Evolutionary conservation across 495 filamentous ascomycete species (phyloP).

Genomic region (Penicillium lividum): DNA sequence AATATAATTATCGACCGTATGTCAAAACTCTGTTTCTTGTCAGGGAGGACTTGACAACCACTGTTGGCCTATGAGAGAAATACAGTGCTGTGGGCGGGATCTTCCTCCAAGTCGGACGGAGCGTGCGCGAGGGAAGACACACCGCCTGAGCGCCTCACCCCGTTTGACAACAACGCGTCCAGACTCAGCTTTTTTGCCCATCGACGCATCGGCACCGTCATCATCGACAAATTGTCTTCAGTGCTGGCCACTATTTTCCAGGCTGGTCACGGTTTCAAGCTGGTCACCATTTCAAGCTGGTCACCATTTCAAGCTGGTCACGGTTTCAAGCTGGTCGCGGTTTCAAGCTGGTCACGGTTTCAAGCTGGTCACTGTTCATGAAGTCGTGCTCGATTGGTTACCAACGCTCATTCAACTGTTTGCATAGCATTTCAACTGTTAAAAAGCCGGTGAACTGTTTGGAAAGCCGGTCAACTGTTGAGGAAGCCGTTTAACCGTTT

Average conservation of each 20-base stretch:
- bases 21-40: not conserved
- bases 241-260: not conserved
- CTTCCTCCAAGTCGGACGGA: not conserved
- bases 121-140: constrained; percentile 1
- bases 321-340: no score
- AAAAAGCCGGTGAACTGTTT: no score
- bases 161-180: not conserved
- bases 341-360: no score
- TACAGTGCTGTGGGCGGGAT: constrained; percentile 2
- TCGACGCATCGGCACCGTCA: constrained; percentile 3
- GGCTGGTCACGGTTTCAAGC: no score
- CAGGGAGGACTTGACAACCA: constrained; percentile 1
- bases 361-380: no score
- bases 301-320: no score
- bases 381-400: not conserved
- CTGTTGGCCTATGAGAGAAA: constrained; percentile 3
- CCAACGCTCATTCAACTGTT: not conserved
- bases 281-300: no score
- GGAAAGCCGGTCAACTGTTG: no score
- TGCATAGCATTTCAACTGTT: no score
- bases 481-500: no score
- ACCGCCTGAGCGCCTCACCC: constrained; percentile 1
- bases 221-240: not conserved
- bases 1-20: not conserved
- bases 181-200: constrained; percentile 2